These are phyloP conservation scores for Plasmodium malariae DNA, from an alignment of 169 alveolate genomes.

Conservation along the genomic window DNA sequence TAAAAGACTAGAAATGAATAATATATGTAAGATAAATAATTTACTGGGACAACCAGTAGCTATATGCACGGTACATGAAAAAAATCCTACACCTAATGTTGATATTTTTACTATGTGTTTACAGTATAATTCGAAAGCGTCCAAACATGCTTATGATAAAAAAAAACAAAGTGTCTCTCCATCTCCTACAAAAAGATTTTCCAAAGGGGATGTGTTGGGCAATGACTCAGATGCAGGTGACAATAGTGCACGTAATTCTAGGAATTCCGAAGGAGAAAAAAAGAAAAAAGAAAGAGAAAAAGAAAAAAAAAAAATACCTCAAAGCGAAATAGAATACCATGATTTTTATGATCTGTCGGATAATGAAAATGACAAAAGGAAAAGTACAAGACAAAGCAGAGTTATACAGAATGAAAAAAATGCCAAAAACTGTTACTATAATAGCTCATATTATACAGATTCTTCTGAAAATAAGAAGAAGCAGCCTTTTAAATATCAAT, in stretches of 20 bases:
- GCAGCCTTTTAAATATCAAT: conserved; percentile 39
- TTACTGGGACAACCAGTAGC: conserved; percentile 77
- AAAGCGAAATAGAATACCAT: not conserved
- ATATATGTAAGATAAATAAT: conserved; percentile 61
- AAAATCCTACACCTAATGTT: not conserved
- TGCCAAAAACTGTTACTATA: not conserved
- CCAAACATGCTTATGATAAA: too few relatives aligned
- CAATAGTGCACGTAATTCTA: too few relatives aligned
- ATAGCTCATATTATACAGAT: not conserved
- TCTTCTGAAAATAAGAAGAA: conserved; percentile 15
- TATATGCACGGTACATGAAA: conserved; percentile 45
- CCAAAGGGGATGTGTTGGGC: not conserved
- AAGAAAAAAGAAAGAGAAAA: not conserved
- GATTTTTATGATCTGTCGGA: too few relatives aligned
- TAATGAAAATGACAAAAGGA: not conserved
- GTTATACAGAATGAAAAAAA: not conserved
- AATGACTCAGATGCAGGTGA: too few relatives aligned
- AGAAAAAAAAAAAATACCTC: not conserved
- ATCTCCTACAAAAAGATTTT: not conserved
- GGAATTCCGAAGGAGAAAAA: not conserved
- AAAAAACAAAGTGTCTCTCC: not conserved
- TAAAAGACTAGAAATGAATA: conserved; percentile 71
- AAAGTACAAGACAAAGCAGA: not conserved
- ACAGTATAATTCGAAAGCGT: too few relatives aligned
- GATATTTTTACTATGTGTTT: too few relatives aligned